Evolutionary conservation across 2,329 filamentous ascomycete genomes (phyloP).

Genomic region (Trichoderma afroharzianum): DNA sequence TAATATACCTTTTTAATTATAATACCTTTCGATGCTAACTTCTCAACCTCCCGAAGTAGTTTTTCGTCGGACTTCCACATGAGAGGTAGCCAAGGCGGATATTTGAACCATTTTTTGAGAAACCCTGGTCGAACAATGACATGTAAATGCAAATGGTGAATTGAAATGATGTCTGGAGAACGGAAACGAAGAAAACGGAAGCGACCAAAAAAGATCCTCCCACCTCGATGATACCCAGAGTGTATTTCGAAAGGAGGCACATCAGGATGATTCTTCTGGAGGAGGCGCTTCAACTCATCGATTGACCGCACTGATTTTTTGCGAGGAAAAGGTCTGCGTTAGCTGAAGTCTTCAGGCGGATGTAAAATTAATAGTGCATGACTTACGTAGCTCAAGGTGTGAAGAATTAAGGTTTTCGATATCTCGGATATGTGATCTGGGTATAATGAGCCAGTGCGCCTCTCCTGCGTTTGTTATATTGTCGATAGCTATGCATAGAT

Average conservation of each 20-base stretch:
- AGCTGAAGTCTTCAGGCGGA: not conserved
- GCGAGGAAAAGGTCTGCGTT: not conserved
- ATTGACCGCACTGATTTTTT: not conserved
- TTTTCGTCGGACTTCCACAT: constrained; percentile 17
- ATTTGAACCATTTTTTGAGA: not conserved
- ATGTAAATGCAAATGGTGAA: constrained; percentile 19
- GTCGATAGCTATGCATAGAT: not conserved
- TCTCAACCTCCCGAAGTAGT: constrained; percentile 22
- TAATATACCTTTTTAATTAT: not conserved
- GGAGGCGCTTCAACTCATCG: not conserved
- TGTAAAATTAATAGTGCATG: not conserved
- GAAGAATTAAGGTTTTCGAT: not conserved
- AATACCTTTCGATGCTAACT: not conserved
- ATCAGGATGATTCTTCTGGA: not conserved
- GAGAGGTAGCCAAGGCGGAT: constrained; percentile 16
- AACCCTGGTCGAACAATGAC: constrained; percentile 8
- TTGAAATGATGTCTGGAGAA: constrained; percentile 14
- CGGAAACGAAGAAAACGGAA: not conserved
- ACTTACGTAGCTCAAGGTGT: not conserved
- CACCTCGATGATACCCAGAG: constrained; percentile 7
- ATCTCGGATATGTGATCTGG: not conserved
- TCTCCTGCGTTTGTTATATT: not conserved
- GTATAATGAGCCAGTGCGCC: not conserved
- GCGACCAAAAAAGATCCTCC: not conserved
- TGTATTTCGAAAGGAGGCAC: not conserved